phyloP scores from a whole-genome alignment of 768 basidiomycete genomes.

The Pulveroboletus ravenelii region DNA sequence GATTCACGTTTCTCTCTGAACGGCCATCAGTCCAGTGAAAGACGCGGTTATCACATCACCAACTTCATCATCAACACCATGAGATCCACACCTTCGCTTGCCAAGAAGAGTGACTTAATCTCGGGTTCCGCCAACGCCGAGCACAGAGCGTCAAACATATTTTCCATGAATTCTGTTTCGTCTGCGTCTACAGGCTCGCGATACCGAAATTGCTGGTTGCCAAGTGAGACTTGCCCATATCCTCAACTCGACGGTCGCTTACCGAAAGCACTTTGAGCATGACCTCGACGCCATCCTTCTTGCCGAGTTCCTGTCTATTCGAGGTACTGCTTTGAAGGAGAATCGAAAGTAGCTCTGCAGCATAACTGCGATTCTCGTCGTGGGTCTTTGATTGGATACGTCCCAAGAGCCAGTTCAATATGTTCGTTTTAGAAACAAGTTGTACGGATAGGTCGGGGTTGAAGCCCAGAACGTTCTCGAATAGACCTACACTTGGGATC shows the following conservation, averaged over 20 bases:
- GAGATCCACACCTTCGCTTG: conserved; percentile 89
- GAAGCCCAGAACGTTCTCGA: conserved; percentile 89
- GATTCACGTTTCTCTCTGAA: conserved; percentile 78
- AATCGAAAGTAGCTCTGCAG: conserved; percentile 91
- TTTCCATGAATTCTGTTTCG: conserved; percentile 98
- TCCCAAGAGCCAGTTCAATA: conserved; percentile 75
- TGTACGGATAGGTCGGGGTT: conserved; percentile 68
- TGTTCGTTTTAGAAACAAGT: conserved; percentile 68
- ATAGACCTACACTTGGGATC: conserved; percentile 54
- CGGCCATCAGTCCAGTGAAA: background rate
- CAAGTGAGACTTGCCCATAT: conserved; percentile 10
- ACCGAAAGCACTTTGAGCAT: conserved; percentile 78
- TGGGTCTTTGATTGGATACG: conserved; percentile 69
- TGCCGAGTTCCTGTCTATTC: conserved; percentile 66
- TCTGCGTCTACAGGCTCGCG: conserved; percentile 82
- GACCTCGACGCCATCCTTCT: conserved; percentile 74
- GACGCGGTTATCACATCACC: conserved; percentile 21
- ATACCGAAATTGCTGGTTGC: conserved; percentile 73
- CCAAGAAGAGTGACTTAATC: conserved; percentile 79
- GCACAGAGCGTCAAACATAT: conserved; percentile 86
- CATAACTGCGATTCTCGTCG: conserved; percentile 90
- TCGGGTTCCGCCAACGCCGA: conserved; percentile 75
- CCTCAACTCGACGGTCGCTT: conserved; percentile 29
- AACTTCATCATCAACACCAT: conserved; percentile 99
- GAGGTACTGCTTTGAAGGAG: conserved; percentile 69